A percentile compares a stretch with the other conserved stretches of the same genome.
Evolutionary conservation across 1,284 basidiomycete genomes (phyloP).

Genomic region (Wolfiporia cocos): DNA sequence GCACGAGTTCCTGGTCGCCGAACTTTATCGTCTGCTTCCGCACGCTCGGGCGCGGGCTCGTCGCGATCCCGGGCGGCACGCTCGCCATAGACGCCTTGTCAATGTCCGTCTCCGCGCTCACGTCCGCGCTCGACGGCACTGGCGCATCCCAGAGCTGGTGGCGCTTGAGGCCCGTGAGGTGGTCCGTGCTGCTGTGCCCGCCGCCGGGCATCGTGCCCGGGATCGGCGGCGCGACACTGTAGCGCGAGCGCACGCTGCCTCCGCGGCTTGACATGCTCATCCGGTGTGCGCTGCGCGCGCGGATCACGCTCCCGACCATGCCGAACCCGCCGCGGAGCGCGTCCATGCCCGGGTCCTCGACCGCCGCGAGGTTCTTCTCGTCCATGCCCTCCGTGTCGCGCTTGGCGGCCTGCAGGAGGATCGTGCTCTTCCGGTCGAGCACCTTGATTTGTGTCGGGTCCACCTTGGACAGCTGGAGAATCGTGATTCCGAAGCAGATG

Average conservation of each 20-base stretch:
- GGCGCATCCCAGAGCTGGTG: slow-evolving; percentile 81
- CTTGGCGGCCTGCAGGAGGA: slow-evolving; percentile 76
- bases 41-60: slow-evolving; percentile 31
- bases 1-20: slow-evolving; percentile 61
- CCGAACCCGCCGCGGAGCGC: slow-evolving; percentile 87
- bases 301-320: slow-evolving; percentile 83
- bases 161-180: slow-evolving; percentile 49
- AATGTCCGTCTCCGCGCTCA: slow-evolving; percentile 13
- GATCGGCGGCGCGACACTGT: slow-evolving; percentile 13
- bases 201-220: slow-evolving; percentile 18
- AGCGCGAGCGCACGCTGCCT: slow-evolving; percentile 20
- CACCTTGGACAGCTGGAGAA: slow-evolving; percentile 95
- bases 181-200: no score
- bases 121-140: slow-evolving; percentile 30
- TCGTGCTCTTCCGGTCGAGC: slow-evolving; percentile 81
- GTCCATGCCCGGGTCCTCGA: slow-evolving; percentile 84
- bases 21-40: slow-evolving; percentile 70
- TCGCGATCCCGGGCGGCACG: slow-evolving; percentile 16
- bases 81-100: slow-evolving; percentile 26
- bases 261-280: slow-evolving; percentile 52
- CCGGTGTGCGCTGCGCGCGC: slow-evolving; percentile 64
- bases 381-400: slow-evolving; percentile 55
- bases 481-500: slow-evolving; percentile 86
- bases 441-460: slow-evolving; percentile 70
- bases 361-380: slow-evolving; percentile 47